These are phyloP conservation scores for Clonostachys rosea DNA, from an alignment of 2,329 filamentous ascomycete species.

Conservation along the genomic window DNA sequence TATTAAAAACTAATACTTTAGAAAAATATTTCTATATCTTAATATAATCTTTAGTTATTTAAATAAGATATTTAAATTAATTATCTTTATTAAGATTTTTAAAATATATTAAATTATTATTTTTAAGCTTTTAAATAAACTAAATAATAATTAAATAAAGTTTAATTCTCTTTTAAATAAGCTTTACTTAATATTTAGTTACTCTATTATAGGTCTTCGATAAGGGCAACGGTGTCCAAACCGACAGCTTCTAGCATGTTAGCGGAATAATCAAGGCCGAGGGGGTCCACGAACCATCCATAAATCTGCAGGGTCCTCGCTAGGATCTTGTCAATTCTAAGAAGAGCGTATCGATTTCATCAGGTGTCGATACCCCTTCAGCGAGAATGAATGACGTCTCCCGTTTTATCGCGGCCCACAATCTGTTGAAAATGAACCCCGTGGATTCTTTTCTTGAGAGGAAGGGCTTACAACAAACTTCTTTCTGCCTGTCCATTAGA, in stretches of 20 bases:
- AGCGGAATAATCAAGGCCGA: slow-evolving; percentile 7
- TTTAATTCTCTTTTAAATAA: too few relatives aligned
- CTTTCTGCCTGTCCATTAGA: slow-evolving; percentile 28
- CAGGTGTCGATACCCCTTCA: slow-evolving; percentile 40
- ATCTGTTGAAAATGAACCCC: slow-evolving; percentile 48
- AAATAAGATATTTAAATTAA: too few relatives aligned
- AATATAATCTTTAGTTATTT: too few relatives aligned
- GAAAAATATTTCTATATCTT: too few relatives aligned
- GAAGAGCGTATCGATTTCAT: slow-evolving; percentile 45
- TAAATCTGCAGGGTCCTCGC: not conserved
- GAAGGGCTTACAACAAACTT: slow-evolving; percentile 33
- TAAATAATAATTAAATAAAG: too few relatives aligned
- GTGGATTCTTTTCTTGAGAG: slow-evolving; percentile 41
- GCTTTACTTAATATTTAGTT: too few relatives aligned
- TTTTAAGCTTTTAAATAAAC: too few relatives aligned
- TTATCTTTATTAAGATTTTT: too few relatives aligned
- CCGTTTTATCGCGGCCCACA: slow-evolving; percentile 53
- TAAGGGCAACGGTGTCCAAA: slow-evolving; percentile 46
- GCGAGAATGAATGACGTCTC: slow-evolving; percentile 42
- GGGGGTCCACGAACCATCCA: slow-evolving; percentile 11
- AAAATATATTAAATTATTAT: too few relatives aligned
- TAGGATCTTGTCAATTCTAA: slow-evolving; percentile 22
- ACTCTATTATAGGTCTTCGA: slow-evolving; percentile 29
- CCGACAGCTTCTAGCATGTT: slow-evolving; percentile 42
- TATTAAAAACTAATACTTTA: too few relatives aligned